Base-by-base conservation (phyloP, 768 basidiomycete genomes). In the Suillus ampliporus region DNA sequence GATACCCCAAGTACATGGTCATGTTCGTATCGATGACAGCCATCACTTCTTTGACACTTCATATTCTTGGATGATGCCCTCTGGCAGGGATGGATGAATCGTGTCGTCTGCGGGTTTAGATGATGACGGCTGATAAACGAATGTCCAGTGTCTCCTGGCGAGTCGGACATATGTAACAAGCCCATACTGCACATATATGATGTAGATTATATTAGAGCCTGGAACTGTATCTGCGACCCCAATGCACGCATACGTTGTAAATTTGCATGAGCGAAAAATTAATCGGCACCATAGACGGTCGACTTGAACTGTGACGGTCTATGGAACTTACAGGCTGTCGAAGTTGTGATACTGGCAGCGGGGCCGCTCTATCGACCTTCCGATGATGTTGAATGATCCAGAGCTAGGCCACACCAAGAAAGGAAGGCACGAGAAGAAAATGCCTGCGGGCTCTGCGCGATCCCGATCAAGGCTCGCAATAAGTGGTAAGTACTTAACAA, bases 1-100 rank as follows among this genome's bases (percentile, higher is more conserved):
- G 51, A 85, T 90, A 40, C 88, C 87, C 14, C 89, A 81, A n/a
- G 65, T 83, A 82, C 63, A 61, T 73, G 15, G 67, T 83, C 51
- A 78, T 79, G 77, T 71, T 79, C 13, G 7, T 79, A 21, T 74
- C 73, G 43, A 80, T 77, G 74, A 77, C 76, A 1, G 69, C 72
- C 15, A 65, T 79, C 44, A 83, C 74, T 0, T 77, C 78, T 1
- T 78, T 78, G 50, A 65, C 74, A 0, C 67, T 83, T 26, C 70
- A 70, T 19, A 56, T 78, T 11, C 67, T 82, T 65, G 75, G 61
- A 41, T 73, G 65, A 51, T 19, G 26, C 11, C 26, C 38, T 40
- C 37, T 13, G 26, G 38, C 23, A 13, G 23, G 23, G 17, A 28
- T 40, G 23, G 9, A 28, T 54, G 28, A 13, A n/a, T 51, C 28